phyloP scores from a whole-genome alignment of 176 grass and related monocot species.

The Oryza meyeriana region DNA sequence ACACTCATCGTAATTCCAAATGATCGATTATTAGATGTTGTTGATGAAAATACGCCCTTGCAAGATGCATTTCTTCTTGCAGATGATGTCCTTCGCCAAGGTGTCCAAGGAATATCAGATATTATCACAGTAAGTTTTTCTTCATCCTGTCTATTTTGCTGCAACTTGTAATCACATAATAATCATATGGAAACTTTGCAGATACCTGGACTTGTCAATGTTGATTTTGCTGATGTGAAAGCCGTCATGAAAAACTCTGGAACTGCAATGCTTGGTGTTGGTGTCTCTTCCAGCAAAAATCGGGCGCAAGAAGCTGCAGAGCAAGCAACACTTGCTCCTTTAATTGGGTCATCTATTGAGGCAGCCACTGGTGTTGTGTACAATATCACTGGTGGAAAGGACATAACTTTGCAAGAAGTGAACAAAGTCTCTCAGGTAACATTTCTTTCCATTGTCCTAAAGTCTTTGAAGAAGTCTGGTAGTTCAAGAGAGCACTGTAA shows the following conservation, averaged over 20 bases:
- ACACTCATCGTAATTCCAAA: conserved; percentile 98
- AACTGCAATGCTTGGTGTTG: conserved; percentile 90
- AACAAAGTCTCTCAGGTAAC: conserved; percentile 87
- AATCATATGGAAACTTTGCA: conserved; percentile 27
- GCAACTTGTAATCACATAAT: not conserved
- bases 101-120: conserved; percentile 98
- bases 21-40: conserved; percentile 77
- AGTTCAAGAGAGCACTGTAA: not conserved
- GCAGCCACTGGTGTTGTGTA: conserved; percentile 88
- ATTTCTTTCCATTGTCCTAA: not conserved
- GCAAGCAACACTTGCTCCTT: conserved; percentile 89
- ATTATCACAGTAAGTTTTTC: conserved; percentile 71
- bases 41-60: conserved; percentile 86
- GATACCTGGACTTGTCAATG: conserved; percentile 95
- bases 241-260: conserved; percentile 94
- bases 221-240: conserved; percentile 99
- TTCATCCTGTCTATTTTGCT: not conserved
- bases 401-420: conserved; percentile 97
- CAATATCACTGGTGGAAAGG: conserved; percentile 94
- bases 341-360: conserved; percentile 94
- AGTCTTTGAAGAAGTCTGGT: not conserved
- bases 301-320: conserved; percentile 94
- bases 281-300: conserved; percentile 93
- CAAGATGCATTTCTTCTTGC: conserved; percentile 98
- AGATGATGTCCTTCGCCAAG: conserved; percentile 92